These are phyloP conservation scores for Pseudocercospora crystallina DNA, from an alignment of 2,329 filamentous ascomycete genomes.

Conservation along the genomic window DNA sequence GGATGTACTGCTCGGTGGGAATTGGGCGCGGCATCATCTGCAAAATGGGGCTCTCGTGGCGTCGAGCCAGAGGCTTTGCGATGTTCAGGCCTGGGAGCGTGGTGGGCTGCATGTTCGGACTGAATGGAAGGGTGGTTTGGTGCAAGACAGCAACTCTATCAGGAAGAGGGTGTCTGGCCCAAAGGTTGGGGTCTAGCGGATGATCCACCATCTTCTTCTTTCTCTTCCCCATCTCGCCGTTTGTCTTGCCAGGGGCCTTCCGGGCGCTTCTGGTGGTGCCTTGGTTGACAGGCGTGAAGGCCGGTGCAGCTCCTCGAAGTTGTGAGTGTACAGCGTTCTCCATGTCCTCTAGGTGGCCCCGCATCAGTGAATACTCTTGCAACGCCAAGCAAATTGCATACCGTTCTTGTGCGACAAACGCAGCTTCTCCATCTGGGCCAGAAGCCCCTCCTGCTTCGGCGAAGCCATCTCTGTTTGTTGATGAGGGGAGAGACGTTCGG, in stretches of 20 bases:
- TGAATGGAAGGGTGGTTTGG: not conserved
- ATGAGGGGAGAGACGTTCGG: too few species aligned
- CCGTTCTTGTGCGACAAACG: too few species aligned
- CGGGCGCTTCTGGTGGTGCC: not conserved
- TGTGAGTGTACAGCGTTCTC: too few species aligned
- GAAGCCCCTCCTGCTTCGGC: too few species aligned
- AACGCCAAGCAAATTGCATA: too few species aligned
- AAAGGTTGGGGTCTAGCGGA: not conserved
- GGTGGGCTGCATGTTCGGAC: not conserved
- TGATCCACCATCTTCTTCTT: not conserved
- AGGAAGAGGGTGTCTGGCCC: not conserved
- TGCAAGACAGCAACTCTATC: not conserved
- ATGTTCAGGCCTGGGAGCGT: too few species aligned
- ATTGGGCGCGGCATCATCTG: constrained; percentile 23
- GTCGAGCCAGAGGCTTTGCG: not conserved
- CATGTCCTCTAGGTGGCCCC: too few species aligned
- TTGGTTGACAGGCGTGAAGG: constrained; percentile 5
- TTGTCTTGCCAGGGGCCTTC: not conserved
- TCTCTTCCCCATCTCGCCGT: not conserved
- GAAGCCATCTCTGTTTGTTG: too few species aligned
- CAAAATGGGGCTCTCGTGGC: not conserved
- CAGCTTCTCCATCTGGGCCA: too few species aligned
- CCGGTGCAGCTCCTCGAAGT: not conserved
- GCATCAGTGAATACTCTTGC: too few species aligned
- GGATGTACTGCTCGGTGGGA: constrained; percentile 25